Base-by-base conservation (phyloP, 2,329 filamentous ascomycete genomes). In the Pseudopyricularia cyperi region DNA sequence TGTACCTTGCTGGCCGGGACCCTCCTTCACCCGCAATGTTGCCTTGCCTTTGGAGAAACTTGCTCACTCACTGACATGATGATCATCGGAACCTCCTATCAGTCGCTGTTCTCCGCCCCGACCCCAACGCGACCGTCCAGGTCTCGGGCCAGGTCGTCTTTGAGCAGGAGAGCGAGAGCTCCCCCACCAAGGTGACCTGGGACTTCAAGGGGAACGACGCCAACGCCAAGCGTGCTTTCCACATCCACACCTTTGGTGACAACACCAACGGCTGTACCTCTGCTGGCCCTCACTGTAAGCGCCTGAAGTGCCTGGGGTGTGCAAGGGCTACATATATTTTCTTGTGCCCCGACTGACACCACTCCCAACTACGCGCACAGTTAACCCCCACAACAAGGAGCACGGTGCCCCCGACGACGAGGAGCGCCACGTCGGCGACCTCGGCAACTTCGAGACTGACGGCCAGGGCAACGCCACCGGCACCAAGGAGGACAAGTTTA, bases 201-300 rank as follows among this genome's bases (percentile, higher is more conserved):
- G 82, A 96, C 73, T 89, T 98, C 73, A 78, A 80, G 57, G 91
- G 93, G 73, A 78, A 96, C 74, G 90, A 97, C 68, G 66, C 91
- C 73, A 95, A 95, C 71, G 90, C 93, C 67, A 82, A 95, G 83
- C 91, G 93, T 73, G 93, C 89, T 72, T 89, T 97, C 80, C 93
- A 98, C 80, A 84, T 98, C 67, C 93, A 98, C 79, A 88, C 93
- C 71, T 98, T 95, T 66, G 93, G 93, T 70, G 93, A 97, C 81
- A 97, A 97, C 82, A 97, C 93, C 79, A 98, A 98, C 75, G 93
- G 93, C 71, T 98, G 93, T 87, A 97, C 91, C 60, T 95, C 87
- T 60, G 93, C 93, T 60, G 93, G 93, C 52, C 91, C 93, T 72
- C 93, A 98, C 79, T 98, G 89, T 95, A 76, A 68, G 87, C 74